Conservation (phyloP, 768 basidiomycete species). For the Guyanaporus albipodus region DNA sequence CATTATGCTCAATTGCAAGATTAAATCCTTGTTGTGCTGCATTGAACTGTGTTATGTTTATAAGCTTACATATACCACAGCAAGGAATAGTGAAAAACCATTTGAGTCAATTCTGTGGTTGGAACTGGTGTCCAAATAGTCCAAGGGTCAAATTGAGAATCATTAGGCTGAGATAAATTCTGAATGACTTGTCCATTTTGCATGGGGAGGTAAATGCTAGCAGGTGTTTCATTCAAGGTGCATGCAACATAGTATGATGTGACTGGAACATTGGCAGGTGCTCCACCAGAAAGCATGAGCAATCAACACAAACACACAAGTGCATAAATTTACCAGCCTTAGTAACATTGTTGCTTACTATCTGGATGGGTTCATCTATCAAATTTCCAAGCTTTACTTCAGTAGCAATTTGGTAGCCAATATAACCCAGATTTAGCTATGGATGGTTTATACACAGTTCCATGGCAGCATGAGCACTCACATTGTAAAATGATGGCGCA, state of each 20-base stretch:
- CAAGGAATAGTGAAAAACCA: background rate
- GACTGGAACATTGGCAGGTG: background rate
- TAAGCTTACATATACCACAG: background rate
- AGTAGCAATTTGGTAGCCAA: background rate
- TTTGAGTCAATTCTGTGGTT: background rate
- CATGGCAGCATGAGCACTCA: background rate
- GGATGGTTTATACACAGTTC: background rate
- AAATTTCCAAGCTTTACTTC: background rate
- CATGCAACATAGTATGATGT: slow-evolving; percentile 8
- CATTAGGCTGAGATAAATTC: background rate
- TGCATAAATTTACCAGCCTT: background rate
- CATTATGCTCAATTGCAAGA: background rate
- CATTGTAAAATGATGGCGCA: background rate
- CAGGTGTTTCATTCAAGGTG: background rate
- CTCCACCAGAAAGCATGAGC: background rate
- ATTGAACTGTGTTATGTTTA: background rate
- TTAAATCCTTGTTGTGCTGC: background rate
- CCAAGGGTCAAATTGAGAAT: background rate
- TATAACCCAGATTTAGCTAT: background rate
- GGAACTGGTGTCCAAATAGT: slow-evolving; percentile 1
- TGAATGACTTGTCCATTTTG: background rate
- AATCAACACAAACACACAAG: background rate
- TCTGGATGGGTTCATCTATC: background rate
- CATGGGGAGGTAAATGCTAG: background rate
- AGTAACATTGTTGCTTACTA: background rate